Evolutionary conservation across 257 asterid genomes (phyloP).

Genomic region (Rubia yunnanensis): DNA sequence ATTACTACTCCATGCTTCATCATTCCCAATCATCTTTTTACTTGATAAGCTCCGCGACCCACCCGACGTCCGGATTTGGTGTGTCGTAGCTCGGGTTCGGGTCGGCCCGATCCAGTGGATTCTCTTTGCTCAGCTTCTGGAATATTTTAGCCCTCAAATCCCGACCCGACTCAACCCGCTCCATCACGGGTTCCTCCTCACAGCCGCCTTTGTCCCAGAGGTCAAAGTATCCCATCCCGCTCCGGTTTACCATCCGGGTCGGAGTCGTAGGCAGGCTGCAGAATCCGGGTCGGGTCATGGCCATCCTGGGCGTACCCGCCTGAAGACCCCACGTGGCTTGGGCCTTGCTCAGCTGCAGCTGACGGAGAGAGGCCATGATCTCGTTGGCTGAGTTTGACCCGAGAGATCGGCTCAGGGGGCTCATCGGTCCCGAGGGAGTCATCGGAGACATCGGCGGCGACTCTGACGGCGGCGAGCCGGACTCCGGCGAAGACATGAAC

Average conservation of each 20-base stretch:
- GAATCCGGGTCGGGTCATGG: constrained; percentile 25
- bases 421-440: constrained; percentile 13
- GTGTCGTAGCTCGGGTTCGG: constrained; percentile 14
- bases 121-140: constrained; percentile 39
- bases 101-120: constrained; percentile 35
- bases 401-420: constrained; percentile 29
- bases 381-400: constrained; percentile 33
- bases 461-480: constrained; percentile 35
- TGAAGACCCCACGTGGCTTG: constrained; percentile 32
- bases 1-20: not conserved
- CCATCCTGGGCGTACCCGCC: constrained; percentile 19
- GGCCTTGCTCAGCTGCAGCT: constrained; percentile 33
- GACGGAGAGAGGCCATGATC: constrained; percentile 33
- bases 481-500: constrained; percentile 36
- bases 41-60: constrained; percentile 61
- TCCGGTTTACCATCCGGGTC: constrained; percentile 19
- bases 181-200: constrained; percentile 34
- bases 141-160: constrained; percentile 42
- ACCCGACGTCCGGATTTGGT: constrained; percentile 46
- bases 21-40: constrained; percentile 6
- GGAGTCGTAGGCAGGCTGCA: constrained; percentile 43
- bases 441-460: constrained; percentile 53
- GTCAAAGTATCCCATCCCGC: constrained; percentile 19
- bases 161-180: constrained; percentile 47
- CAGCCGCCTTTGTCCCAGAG: constrained; percentile 18